Percentiles rank a stretch among this genome's conserved stretches.
Conservation (phyloP, 306 rosid species). For the Prunus salicina region DNA sequence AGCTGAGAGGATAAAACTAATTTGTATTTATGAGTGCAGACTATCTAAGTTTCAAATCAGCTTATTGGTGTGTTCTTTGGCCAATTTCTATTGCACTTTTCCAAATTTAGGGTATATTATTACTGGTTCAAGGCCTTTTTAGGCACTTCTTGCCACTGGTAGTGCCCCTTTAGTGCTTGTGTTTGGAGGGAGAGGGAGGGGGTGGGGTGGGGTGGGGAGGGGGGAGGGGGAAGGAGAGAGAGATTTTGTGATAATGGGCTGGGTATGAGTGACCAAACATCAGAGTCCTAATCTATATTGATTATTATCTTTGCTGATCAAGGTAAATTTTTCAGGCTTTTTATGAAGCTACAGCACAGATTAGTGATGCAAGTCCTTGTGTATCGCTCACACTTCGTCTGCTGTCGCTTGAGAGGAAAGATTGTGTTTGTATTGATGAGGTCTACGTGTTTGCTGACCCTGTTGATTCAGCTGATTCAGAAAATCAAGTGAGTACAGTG, state of each 20-base stretch:
- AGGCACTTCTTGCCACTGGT: not conserved
- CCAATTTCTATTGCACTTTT: not conserved
- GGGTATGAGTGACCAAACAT: not conserved
- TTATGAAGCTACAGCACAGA: slow-evolving; percentile 89
- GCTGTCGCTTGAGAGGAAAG: slow-evolving; percentile 75
- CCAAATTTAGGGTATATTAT: not conserved
- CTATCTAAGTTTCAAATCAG: not conserved
- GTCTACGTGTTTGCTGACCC: slow-evolving; percentile 85
- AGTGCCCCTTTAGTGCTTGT: not conserved
- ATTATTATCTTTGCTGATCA: slow-evolving; percentile 3
- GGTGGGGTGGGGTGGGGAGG: too few species aligned
- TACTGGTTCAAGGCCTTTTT: not conserved
- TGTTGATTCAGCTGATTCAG: slow-evolving; percentile 48
- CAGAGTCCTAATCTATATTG: not conserved
- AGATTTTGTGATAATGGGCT: not conserved
- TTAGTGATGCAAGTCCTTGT: slow-evolving; percentile 71
- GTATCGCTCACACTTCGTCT: slow-evolving; percentile 70
- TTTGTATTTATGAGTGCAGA: not conserved
- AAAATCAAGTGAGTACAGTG: slow-evolving; percentile 32
- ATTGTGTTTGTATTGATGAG: slow-evolving; percentile 63
- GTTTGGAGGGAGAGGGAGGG: not conserved
- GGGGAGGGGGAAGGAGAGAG: not conserved
- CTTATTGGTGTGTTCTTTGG: not conserved
- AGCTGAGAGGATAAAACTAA: not conserved
- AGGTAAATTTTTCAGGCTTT: slow-evolving; percentile 50